A percentile compares a stretch with the other conserved stretches of the same genome.
These are phyloP conservation scores for Fusarium heterosporum DNA, from an alignment of 2,329 filamentous ascomycete species.

Conservation along the genomic window DNA sequence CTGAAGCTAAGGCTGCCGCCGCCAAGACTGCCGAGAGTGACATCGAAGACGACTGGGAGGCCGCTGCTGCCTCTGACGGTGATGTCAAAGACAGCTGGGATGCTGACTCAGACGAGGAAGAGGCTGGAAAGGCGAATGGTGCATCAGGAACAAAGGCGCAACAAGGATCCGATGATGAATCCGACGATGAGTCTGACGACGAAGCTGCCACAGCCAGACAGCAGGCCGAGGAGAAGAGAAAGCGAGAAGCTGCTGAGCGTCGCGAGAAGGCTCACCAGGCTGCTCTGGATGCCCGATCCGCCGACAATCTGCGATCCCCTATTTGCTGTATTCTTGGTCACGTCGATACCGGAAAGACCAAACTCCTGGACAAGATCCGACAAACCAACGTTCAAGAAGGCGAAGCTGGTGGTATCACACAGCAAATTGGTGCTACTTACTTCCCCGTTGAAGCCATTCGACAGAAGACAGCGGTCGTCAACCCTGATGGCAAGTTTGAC, in stretches of 20 bases:
- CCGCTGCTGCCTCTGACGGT: constrained; percentile 79
- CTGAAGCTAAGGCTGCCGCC: constrained; percentile 65
- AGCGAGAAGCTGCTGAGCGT: constrained; percentile 89
- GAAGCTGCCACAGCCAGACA: constrained; percentile 80
- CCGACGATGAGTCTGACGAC: constrained; percentile 76
- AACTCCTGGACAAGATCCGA: constrained; percentile 96
- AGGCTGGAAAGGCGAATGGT: constrained; percentile 64
- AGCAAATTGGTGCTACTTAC: constrained; percentile 99
- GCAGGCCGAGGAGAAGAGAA: constrained; percentile 78
- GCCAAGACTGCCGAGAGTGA: constrained; percentile 68
- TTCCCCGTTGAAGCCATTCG: constrained; percentile 94
- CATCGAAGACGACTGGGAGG: constrained; percentile 88
- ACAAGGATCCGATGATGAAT: constrained; percentile 59
- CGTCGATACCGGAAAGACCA: constrained; percentile 99
- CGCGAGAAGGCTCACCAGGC: constrained; percentile 92
- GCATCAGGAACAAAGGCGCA: constrained; percentile 55
- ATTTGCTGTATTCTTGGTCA: constrained; percentile 99
- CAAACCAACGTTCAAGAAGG: constrained; percentile 99
- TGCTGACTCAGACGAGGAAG: constrained; percentile 80
- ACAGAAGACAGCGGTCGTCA: constrained; percentile 94
- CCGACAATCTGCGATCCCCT: constrained; percentile 93
- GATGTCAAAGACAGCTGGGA: constrained; percentile 97
- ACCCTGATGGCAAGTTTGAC: constrained; percentile 88
- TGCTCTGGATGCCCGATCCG: constrained; percentile 88
- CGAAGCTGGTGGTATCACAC: constrained; percentile 98